Conservation (phyloP, 2,329 filamentous ascomycete species). For the Fusarium abutilonis region DNA sequence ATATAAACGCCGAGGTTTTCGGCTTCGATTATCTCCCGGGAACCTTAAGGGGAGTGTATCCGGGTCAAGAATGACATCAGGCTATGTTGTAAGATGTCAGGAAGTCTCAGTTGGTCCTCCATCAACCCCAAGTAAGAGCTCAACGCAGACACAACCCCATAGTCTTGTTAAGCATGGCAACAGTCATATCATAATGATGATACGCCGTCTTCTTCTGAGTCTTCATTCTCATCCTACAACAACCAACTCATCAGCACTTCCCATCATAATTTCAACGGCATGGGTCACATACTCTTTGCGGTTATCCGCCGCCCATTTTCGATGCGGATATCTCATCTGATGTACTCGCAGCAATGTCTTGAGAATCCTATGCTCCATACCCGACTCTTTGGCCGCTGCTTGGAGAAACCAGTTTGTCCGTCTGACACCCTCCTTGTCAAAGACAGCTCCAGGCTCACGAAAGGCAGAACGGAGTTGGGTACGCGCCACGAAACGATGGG, state of each 20-base stretch:
- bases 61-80: not conserved
- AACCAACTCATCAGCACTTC: conserved; percentile 7
- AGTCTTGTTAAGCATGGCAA: conserved; percentile 77
- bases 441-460: conserved; percentile 56
- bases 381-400: conserved; percentile 69
- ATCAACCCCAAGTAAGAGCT: not conserved
- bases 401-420: conserved; percentile 77
- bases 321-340: conserved; percentile 27
- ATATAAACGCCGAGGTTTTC: not conserved
- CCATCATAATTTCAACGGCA: too few species aligned
- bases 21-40: not conserved
- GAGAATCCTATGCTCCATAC: conserved; percentile 76
- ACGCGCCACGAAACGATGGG: conserved; percentile 70
- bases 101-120: not conserved
- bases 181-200: conserved; percentile 73
- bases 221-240: conserved; percentile 31
- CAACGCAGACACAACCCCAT: conserved; percentile 72
- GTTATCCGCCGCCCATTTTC: conserved; percentile 11
- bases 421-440: conserved; percentile 63
- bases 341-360: conserved; percentile 68
- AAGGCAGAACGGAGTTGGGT: conserved; percentile 70
- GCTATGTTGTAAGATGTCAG: not conserved
- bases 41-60: not conserved
- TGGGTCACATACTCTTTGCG: not conserved
- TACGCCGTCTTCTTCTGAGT: conserved; percentile 52